Conservation (phyloP, 306 rosid species). For the Prunus fruticosa region DNA sequence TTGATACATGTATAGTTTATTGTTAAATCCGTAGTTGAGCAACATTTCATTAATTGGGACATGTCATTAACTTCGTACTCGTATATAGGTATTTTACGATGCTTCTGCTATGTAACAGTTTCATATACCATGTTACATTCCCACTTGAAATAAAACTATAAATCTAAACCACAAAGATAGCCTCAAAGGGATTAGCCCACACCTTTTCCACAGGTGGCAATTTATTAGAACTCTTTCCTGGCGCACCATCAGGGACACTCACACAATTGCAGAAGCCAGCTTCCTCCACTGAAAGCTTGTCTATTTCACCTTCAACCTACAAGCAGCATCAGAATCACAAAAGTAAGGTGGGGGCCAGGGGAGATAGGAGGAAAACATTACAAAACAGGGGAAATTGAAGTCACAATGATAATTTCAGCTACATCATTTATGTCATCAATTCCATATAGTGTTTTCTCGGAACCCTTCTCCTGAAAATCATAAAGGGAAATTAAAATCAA, state of each 20-base stretch:
- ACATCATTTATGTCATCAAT: conserved; percentile 71
- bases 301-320: conserved; percentile 94
- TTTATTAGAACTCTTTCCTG: conserved; percentile 57
- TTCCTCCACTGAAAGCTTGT: conserved; percentile 93
- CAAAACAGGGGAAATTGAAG: conserved; percentile 20
- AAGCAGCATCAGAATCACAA: conserved; percentile 11
- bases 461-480: conserved; percentile 67
- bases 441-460: conserved; percentile 70
- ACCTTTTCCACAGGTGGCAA: conserved; percentile 80
- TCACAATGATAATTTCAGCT: conserved; percentile 71
- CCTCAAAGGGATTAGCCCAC: conserved; percentile 1
- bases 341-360: not conserved
- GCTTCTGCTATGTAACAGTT: not conserved
- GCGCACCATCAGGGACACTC: conserved; percentile 89
- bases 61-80: not conserved
- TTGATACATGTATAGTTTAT: not conserved
- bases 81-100: not conserved
- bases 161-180: not conserved
- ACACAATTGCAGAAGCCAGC: conserved; percentile 88
- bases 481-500: conserved; percentile 3
- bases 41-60: not conserved
- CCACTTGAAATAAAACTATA: not conserved
- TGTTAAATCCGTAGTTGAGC: not conserved
- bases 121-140: not conserved
- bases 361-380: conserved; percentile 3